Evolutionary conservation across 345 rosid genomes (phyloP), one percentile per base, ranked within the genome.

Genomic region (Arabis alpina): DNA sequence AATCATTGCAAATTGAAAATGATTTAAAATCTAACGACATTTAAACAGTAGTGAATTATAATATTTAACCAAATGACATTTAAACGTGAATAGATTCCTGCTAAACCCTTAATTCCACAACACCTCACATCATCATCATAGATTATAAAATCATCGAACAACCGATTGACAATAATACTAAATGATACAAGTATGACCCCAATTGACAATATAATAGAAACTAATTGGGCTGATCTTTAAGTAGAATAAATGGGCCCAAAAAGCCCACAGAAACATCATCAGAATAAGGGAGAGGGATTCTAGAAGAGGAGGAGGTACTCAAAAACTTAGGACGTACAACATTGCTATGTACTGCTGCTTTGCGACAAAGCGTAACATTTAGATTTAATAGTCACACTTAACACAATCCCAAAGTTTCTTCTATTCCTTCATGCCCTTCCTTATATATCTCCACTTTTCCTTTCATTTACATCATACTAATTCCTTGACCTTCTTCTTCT

Each of bases 251-350:
- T 23, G 3, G 68, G 68, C 63, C 71, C 47, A 24, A 34, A 36
- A 61, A 51, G 67, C 72, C 67, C 67, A 51, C 6, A 13, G n/a
- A 44, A 48, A 27, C 10, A 54, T 45, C 42, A 23, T 24, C 25
- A 60, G 5, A 13, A 9, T 15, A 61, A 8, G 8, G 8, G 11
- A 52, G 57, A 43, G 52, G 39, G 54, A 40, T 69, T 76, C 79
- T 76, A 76, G 79, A 76, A 69, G 79, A 69, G 45, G 58, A 45
- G 52, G 52, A 45, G 68, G 74, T 75, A 54, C 70, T 27, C 54
- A 68, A 68, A 36, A 62, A 68, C 79, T 62, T 69, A 30, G 74
- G 60, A 75, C 79, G 79, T 76, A 76, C 75, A 76, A 63, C 66
- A 69, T 11, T 47, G 52, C 65, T 63, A 15, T 76, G 74, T 63